Conservation (phyloP, 2,329 filamentous ascomycete species). For the Ophiostoma sp. region DNA sequence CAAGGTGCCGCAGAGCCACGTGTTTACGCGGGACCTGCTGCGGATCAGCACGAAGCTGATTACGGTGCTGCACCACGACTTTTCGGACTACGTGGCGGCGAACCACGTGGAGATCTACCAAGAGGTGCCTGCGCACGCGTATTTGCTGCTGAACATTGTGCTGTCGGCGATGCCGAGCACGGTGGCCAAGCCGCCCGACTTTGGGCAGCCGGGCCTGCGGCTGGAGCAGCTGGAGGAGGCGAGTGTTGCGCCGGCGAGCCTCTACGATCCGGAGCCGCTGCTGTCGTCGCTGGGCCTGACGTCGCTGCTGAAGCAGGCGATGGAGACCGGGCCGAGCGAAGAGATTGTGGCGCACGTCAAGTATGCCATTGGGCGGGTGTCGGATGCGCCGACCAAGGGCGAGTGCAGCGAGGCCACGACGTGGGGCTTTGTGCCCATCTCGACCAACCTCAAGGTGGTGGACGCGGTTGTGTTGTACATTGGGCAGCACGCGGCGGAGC, state of each 20-base stretch:
- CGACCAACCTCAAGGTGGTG: conserved; percentile 65
- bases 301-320: conserved; percentile 54
- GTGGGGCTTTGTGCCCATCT: conserved; percentile 57
- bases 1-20: conserved; percentile 59
- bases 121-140: conserved; percentile 74
- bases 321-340: conserved; percentile 59
- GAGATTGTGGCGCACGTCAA: conserved; percentile 72
- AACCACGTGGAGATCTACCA: conserved; percentile 79
- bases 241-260: conserved; percentile 59
- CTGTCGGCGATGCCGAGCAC: conserved; percentile 69
- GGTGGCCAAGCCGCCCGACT: conserved; percentile 67
- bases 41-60: conserved; percentile 77
- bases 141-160: conserved; percentile 83
- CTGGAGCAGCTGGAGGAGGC: conserved; percentile 72
- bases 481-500: conserved; percentile 64
- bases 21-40: conserved; percentile 75
- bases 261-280: conserved; percentile 56
- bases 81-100: conserved; percentile 84
- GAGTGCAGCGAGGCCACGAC: neutral
- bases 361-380: conserved; percentile 59
- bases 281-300: conserved; percentile 52
- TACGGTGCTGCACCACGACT: conserved; percentile 85
- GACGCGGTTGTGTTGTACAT: conserved; percentile 82
- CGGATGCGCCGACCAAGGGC: conserved; percentile 30
- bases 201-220: conserved; percentile 67